Evolutionary conservation across 2,329 filamentous ascomycete species (phyloP).

Genomic region (Zopfia rhizophila): DNA sequence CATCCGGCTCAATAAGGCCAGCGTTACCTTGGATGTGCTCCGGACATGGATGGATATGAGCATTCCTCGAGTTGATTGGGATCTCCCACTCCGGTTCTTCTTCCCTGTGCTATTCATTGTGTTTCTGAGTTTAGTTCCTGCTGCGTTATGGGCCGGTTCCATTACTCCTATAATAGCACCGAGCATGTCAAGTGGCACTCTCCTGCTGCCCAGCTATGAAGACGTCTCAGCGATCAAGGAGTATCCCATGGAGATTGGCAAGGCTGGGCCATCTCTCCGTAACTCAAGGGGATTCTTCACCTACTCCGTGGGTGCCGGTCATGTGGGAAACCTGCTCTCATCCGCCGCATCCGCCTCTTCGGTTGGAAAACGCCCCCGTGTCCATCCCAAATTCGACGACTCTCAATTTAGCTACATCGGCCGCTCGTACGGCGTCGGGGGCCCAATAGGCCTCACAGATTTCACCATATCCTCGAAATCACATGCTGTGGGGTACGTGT

Average conservation of each 20-base stretch:
- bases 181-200: constrained; percentile 26
- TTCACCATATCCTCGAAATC: constrained; percentile 24
- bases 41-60: constrained; percentile 41
- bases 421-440: constrained; percentile 57
- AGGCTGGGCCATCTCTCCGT: constrained; percentile 33
- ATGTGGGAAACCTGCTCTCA: constrained; percentile 35
- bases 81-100: constrained; percentile 41
- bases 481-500: constrained; percentile 41
- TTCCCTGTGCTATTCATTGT: constrained; percentile 34
- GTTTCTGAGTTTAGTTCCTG: constrained; percentile 36
- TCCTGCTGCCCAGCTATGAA: constrained; percentile 35
- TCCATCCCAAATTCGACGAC: constrained; percentile 41
- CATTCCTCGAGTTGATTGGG: constrained; percentile 38
- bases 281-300: constrained; percentile 38
- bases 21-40: constrained; percentile 37
- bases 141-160: constrained; percentile 42
- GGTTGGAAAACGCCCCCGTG: constrained; percentile 17
- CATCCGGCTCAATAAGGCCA: constrained; percentile 33
- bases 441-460: constrained; percentile 46
- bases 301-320: constrained; percentile 37
- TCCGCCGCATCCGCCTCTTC: constrained; percentile 37
- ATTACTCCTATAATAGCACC: constrained; percentile 36
- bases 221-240: constrained; percentile 39
- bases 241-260: constrained; percentile 39
- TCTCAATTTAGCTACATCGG: constrained; percentile 39